Evolutionary conservation across 2,329 filamentous ascomycete genomes (phyloP).

Genomic region (Colletotrichum sublineola): DNA sequence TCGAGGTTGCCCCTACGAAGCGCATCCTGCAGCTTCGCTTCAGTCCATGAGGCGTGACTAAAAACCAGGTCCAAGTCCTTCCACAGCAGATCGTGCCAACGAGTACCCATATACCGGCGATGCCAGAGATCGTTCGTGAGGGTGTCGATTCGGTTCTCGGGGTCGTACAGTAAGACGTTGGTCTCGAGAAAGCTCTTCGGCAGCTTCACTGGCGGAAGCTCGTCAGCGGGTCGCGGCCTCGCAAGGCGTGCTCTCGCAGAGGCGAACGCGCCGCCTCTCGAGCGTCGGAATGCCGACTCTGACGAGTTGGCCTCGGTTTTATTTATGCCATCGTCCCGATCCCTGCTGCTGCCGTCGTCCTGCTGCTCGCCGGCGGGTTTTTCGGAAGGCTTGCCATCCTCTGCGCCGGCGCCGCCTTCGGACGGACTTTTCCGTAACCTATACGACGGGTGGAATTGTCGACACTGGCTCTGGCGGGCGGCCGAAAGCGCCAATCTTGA

Average conservation of each 20-base stretch:
- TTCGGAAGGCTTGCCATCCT: constrained; percentile 40
- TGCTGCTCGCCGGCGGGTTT: constrained; percentile 41
- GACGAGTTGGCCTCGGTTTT: constrained; percentile 17
- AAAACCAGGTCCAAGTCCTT: constrained; percentile 41
- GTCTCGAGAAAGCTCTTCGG: constrained; percentile 69
- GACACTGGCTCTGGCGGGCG: constrained; percentile 41
- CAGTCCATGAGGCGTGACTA: constrained; percentile 37
- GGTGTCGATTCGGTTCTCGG: constrained; percentile 42
- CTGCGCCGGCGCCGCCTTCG: constrained; percentile 35
- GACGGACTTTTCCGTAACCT: constrained; percentile 35
- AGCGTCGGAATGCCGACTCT: constrained; percentile 37
- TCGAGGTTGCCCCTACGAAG: constrained; percentile 36
- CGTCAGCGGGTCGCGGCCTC: constrained; percentile 52
- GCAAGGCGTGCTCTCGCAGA: constrained; percentile 50
- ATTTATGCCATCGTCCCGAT: constrained; percentile 20
- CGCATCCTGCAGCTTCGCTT: constrained; percentile 30
- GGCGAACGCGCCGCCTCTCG: constrained; percentile 42
- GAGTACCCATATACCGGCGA: constrained; percentile 40
- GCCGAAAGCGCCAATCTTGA: constrained; percentile 33
- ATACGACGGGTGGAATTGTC: constrained; percentile 42
- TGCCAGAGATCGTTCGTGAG: constrained; percentile 43
- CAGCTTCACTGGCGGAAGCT: constrained; percentile 66
- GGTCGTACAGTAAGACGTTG: constrained; percentile 61
- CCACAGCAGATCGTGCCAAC: constrained; percentile 42
- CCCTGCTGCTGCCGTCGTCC: constrained; percentile 25